Evolutionary conservation across 805 yeast species (phyloP).

Genomic region (Sugiyamaella marilandica): DNA sequence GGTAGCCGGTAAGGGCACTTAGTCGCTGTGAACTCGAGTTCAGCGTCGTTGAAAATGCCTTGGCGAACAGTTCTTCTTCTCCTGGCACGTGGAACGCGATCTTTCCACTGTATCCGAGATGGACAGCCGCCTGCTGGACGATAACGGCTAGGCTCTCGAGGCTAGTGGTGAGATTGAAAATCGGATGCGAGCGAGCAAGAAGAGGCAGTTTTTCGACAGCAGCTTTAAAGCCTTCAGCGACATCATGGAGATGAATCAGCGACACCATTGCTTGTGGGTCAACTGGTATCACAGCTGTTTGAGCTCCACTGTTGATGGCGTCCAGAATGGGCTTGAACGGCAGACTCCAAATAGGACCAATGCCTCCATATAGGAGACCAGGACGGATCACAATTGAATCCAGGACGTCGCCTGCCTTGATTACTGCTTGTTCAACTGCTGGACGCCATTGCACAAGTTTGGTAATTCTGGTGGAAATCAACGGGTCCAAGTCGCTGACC

Average conservation of each 20-base stretch:
- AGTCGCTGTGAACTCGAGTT: constrained; percentile 2
- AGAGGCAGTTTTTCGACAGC: constrained; percentile 4
- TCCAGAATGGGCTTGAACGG: constrained; percentile 5
- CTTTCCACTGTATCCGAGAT: constrained; percentile 10
- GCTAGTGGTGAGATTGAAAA: constrained; percentile 6
- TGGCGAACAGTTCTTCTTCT: constrained; percentile 2
- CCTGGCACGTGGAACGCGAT: constrained; percentile 1
- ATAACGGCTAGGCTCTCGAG: not conserved
- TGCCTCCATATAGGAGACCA: constrained; percentile 12
- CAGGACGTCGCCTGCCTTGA: not conserved
- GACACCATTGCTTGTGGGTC: not conserved
- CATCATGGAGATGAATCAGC: constrained; percentile 11
- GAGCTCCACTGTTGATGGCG: not conserved
- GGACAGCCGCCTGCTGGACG: constrained; percentile 1
- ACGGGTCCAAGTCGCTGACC: constrained; percentile 3
- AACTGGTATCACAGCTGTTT: not conserved
- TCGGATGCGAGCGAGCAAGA: constrained; percentile 1
- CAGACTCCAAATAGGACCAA: constrained; percentile 9
- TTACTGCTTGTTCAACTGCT: constrained; percentile 4
- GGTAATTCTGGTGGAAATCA: not conserved
- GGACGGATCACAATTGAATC: constrained; percentile 11
- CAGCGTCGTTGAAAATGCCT: constrained; percentile 8
- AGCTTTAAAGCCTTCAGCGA: not conserved
- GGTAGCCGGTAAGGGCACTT: constrained; percentile 1
- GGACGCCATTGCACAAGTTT: constrained; percentile 10